Evolutionary conservation across 2,329 filamentous ascomycete species (phyloP).

Genomic region (Ascocoryne sarcoides): DNA sequence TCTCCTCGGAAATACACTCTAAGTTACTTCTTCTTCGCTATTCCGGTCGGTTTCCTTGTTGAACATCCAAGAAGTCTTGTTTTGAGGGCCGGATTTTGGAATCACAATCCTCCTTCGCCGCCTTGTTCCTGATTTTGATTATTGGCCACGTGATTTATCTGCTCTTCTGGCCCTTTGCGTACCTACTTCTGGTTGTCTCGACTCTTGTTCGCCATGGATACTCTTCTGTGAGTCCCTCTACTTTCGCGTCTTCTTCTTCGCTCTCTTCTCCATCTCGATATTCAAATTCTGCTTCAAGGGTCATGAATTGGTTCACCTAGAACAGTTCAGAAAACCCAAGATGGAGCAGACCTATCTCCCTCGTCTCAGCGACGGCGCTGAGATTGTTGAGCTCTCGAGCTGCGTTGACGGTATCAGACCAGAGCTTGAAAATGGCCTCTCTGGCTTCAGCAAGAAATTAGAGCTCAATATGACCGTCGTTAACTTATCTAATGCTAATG

Average conservation of each 20-base stretch:
- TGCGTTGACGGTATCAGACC: background rate
- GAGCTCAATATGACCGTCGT: too few relatives aligned
- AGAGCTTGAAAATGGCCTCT: too few relatives aligned
- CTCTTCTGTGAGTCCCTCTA: conserved; percentile 35
- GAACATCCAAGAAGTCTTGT: too few relatives aligned
- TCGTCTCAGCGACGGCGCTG: background rate
- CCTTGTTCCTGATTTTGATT: too few relatives aligned
- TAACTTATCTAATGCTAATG: background rate
- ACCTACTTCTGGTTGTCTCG: background rate
- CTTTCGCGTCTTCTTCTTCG: background rate
- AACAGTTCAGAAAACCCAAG: too few relatives aligned
- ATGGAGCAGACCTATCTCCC: too few relatives aligned
- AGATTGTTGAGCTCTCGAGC: background rate
- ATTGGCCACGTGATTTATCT: background rate
- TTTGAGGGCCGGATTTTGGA: too few relatives aligned
- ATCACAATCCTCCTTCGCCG: too few relatives aligned
- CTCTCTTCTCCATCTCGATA: background rate
- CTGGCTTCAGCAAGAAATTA: background rate
- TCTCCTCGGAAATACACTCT: background rate
- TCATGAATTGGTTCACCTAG: too few relatives aligned
- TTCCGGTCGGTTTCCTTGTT: too few relatives aligned
- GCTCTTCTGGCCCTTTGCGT: background rate
- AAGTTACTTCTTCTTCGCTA: background rate
- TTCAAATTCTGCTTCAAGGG: too few relatives aligned
- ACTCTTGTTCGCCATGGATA: conserved; percentile 35